Conservation (phyloP, 2,329 filamentous ascomycete species). For the Stachybotrys chlorohalonatus region DNA sequence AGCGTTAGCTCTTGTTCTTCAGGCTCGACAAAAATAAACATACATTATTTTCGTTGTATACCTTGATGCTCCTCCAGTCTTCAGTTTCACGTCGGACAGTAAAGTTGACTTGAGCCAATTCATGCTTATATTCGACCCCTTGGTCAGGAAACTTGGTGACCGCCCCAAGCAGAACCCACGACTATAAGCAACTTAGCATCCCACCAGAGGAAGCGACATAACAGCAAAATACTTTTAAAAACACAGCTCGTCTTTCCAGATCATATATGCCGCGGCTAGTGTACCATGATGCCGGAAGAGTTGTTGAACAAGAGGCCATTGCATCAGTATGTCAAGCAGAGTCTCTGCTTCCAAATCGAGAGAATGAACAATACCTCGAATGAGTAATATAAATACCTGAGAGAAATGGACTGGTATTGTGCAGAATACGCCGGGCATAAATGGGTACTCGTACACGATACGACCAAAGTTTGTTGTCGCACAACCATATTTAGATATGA, state of each 20-base stretch:
- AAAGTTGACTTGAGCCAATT: conserved; percentile 8
- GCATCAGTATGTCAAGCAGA: not conserved
- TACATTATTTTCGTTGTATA: not conserved
- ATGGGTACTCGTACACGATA: too few species aligned
- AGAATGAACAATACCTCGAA: not conserved
- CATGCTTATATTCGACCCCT: conserved; percentile 4
- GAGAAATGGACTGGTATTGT: too few species aligned
- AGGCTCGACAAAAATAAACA: not conserved
- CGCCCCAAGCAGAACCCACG: conserved; percentile 7
- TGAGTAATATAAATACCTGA: too few species aligned
- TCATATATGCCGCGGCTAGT: conserved; percentile 7
- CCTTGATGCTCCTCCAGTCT: conserved; percentile 5
- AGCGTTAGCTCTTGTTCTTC: not conserved
- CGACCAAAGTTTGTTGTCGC: too few species aligned
- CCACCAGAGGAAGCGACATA: not conserved
- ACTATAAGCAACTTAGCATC: not conserved
- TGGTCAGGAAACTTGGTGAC: conserved; percentile 5
- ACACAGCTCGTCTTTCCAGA: conserved; percentile 6
- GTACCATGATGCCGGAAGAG: conserved; percentile 10
- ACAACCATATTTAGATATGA: not conserved
- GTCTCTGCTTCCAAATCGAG: not conserved
- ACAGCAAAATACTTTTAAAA: conserved; percentile 4
- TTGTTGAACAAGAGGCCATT: conserved; percentile 4
- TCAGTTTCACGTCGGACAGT: conserved; percentile 1
- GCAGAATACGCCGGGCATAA: too few species aligned